Conservation (phyloP, 2,329 filamentous ascomycete species). For the Neopestalotiopsis sp. region DNA sequence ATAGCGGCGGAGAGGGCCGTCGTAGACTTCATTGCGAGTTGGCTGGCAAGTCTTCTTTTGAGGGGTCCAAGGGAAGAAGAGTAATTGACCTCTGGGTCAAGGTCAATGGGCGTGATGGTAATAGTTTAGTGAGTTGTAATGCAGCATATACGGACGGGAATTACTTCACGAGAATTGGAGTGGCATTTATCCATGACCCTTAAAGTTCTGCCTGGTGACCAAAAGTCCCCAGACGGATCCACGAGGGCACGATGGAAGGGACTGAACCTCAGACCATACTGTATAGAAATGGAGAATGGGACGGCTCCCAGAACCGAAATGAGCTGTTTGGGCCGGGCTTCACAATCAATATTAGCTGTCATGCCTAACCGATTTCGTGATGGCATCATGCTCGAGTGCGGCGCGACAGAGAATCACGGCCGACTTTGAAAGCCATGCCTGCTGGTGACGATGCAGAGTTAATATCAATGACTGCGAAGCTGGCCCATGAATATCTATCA, state of each 20-base stretch:
- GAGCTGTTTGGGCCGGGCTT: not conserved
- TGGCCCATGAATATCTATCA: no score
- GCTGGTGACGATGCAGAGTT: no score
- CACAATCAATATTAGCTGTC: not conserved
- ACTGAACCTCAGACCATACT: not conserved
- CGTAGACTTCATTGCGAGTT: conserved; percentile 7
- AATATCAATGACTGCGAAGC: no score
- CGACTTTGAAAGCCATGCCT: not conserved
- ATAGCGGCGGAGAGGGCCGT: conserved; percentile 4
- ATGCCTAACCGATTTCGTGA: conserved; percentile 4
- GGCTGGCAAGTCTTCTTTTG: not conserved
- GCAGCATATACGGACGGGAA: not conserved
- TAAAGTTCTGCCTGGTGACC: conserved; percentile 3
- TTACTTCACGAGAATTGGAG: not conserved
- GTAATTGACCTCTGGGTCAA: not conserved
- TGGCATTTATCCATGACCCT: not conserved
- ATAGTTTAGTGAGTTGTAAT: not conserved
- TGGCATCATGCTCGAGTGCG: conserved; percentile 16
- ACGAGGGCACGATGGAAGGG: not conserved
- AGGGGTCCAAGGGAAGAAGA: not conserved
- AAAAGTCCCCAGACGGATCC: not conserved
- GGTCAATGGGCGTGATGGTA: not conserved
- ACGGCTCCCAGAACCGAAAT: conserved; percentile 9
- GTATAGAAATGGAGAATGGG: not conserved
- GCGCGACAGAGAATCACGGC: not conserved